These are phyloP conservation scores for Aureobasidium musti DNA, from an alignment of 2,329 filamentous ascomycete genomes.

Conservation along the genomic window DNA sequence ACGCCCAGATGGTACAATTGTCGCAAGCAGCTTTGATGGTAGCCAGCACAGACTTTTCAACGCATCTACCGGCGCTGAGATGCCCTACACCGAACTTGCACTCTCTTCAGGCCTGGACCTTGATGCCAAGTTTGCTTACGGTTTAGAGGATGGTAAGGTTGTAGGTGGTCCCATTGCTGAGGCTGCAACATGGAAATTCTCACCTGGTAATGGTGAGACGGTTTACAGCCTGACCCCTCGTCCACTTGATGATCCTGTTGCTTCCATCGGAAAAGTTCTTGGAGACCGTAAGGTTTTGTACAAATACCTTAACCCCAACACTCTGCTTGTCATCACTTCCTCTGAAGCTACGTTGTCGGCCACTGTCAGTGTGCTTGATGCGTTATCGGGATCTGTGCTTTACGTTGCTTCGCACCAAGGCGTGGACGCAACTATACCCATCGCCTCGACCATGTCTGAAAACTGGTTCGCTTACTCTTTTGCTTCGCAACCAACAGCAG, in stretches of 20 bases:
- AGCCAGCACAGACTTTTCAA: slow-evolving; percentile 33
- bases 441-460: slow-evolving; percentile 79
- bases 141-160: slow-evolving; percentile 36
- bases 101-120: not conserved
- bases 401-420: slow-evolving; percentile 69
- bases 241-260: slow-evolving; percentile 78
- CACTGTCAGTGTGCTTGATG: slow-evolving; percentile 79
- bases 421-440: slow-evolving; percentile 71
- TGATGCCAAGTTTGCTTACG: slow-evolving; percentile 34
- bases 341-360: slow-evolving; percentile 61
- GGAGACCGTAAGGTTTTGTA: slow-evolving; percentile 92
- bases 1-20: slow-evolving; percentile 28
- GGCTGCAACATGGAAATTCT: slow-evolving; percentile 66
- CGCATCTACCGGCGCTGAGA: slow-evolving; percentile 38
- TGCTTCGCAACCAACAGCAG: slow-evolving; percentile 55
- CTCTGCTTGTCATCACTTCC: slow-evolving; percentile 71
- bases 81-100: slow-evolving; percentile 23
- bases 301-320: slow-evolving; percentile 93
- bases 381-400: slow-evolving; percentile 78
- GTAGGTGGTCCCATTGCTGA: slow-evolving; percentile 33
- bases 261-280: slow-evolving; percentile 91
- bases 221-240: slow-evolving; percentile 69
- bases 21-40: not conserved
- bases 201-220: slow-evolving; percentile 64
- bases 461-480: slow-evolving; percentile 95